Evolutionary conservation across 176 grass and related monocot genomes (phyloP).

Genomic region (Cenchrus fungigraminus): DNA sequence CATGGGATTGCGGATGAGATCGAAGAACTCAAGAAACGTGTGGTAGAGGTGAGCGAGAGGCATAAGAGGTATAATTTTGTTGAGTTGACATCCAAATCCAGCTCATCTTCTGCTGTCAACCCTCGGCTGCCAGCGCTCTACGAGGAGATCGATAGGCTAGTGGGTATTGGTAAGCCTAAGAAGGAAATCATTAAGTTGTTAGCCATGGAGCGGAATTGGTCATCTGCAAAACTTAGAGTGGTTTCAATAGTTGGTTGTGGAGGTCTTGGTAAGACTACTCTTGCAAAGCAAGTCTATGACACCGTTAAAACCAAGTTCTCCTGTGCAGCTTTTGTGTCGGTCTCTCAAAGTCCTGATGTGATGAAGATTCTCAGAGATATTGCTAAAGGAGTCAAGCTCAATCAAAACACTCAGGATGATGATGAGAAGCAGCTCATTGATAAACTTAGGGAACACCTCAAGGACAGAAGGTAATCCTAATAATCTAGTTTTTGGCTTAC

Average conservation of each 20-base stretch:
- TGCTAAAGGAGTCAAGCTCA: no score
- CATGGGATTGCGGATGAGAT: no score
- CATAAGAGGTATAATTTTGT: not conserved
- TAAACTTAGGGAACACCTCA: no score
- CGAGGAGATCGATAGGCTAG: not conserved
- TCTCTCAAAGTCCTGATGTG: conserved; percentile 7
- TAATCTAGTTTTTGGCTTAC: no score
- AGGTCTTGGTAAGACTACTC: conserved; percentile 30
- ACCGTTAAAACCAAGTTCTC: not conserved
- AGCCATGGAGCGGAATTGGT: not conserved
- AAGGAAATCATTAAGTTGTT: not conserved
- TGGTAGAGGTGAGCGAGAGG: no score
- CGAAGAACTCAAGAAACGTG: no score
- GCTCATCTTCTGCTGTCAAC: not conserved
- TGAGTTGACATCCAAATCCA: not conserved
- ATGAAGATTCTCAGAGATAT: not conserved
- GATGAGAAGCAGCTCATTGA: no score
- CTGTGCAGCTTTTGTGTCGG: not conserved
- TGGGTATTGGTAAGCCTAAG: not conserved
- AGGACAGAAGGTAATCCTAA: no score
- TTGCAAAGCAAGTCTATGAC: not conserved
- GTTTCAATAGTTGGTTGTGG: not conserved
- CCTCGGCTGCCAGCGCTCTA: not conserved
- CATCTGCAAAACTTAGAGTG: not conserved
- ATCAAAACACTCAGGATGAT: no score